These are phyloP conservation scores for Yamadazyma pseudoaaseri DNA, from an alignment of 1,139 yeast genomes.

Conservation along the genomic window DNA sequence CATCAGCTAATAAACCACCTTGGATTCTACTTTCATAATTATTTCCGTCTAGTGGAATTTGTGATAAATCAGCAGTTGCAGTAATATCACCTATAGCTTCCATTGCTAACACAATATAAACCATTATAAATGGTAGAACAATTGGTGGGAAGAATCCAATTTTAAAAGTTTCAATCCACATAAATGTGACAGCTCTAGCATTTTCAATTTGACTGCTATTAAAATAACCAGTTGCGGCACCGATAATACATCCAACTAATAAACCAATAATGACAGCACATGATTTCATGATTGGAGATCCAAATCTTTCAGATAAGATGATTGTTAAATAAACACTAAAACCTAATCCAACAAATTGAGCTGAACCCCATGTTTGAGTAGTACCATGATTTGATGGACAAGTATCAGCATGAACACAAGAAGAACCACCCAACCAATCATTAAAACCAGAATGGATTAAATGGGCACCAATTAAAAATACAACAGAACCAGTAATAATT, in stretches of 20 bases:
- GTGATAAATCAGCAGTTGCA: conserved; percentile 83
- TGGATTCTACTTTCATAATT: conserved; percentile 77
- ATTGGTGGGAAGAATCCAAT: conserved; percentile 74
- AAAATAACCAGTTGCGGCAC: conserved; percentile 85
- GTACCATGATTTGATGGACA: conserved; percentile 19
- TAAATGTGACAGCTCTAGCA: conserved; percentile 79
- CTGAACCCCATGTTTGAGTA: conserved; percentile 71
- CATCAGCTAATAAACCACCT: conserved; percentile 85
- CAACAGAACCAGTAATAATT: conserved; percentile 86
- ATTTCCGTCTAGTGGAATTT: conserved; percentile 75
- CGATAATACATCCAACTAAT: conserved; percentile 81
- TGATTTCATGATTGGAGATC: conserved; percentile 87
- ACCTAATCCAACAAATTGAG: conserved; percentile 79
- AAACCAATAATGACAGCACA: conserved; percentile 84
- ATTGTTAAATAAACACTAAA: conserved; percentile 73
- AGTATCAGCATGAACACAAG: conserved; percentile 45
- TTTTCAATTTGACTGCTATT: conserved; percentile 47
- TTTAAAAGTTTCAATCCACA: conserved; percentile 82
- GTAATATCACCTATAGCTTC: conserved; percentile 90
- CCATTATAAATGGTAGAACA: conserved; percentile 77
- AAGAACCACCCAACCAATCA: conserved; percentile 83
- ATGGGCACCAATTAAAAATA: conserved; percentile 68
- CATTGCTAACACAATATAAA: conserved; percentile 74
- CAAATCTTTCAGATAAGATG: conserved; percentile 73
- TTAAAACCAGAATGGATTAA: conserved; percentile 67